These are phyloP conservation scores for Boletus rubropictus DNA, from an alignment of 768 basidiomycete genomes.

Conservation along the genomic window DNA sequence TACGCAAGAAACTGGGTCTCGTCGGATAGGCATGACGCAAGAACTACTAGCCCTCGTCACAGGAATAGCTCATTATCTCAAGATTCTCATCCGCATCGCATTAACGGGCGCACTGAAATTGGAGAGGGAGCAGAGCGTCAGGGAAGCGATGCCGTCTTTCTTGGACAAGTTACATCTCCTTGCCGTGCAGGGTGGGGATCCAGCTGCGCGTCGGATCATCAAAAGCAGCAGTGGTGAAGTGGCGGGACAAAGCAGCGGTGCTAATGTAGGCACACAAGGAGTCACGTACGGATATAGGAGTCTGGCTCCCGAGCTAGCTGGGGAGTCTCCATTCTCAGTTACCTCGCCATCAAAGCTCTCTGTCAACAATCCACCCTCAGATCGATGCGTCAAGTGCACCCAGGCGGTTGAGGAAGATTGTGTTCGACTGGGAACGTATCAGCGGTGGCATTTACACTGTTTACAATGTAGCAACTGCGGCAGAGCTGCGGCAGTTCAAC, in stretches of 20 bases:
- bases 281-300: constrained; percentile 92
- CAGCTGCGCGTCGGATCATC: constrained; percentile 67
- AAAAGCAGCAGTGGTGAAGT: constrained; percentile 69
- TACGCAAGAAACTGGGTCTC: constrained; percentile 87
- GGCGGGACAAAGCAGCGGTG: constrained; percentile 32
- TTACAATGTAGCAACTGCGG: constrained; percentile 81
- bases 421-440: constrained; percentile 89
- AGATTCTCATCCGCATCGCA: constrained; percentile 97
- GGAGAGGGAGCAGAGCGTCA: constrained; percentile 81
- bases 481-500: constrained; percentile 60
- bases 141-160: constrained; percentile 82
- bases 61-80: constrained; percentile 98
- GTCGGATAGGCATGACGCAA: constrained; percentile 94
- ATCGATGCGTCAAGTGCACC: constrained; percentile 85
- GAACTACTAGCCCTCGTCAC: constrained; percentile 96
- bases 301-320: constrained; percentile 85
- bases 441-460: constrained; percentile 94
- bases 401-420: constrained; percentile 97
- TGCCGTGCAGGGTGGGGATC: constrained; percentile 79
- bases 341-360: constrained; percentile 42
- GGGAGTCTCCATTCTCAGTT: constrained; percentile 70
- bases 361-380: constrained; percentile 72
- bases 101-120: constrained; percentile 93
- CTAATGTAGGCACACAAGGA: constrained; percentile 74
- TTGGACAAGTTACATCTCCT: constrained; percentile 90